Evolutionary conservation across 2,329 filamentous ascomycete species (phyloP), one percentile per base, ranked within the genome.

Genomic region (Davidsoniella virescens): DNA sequence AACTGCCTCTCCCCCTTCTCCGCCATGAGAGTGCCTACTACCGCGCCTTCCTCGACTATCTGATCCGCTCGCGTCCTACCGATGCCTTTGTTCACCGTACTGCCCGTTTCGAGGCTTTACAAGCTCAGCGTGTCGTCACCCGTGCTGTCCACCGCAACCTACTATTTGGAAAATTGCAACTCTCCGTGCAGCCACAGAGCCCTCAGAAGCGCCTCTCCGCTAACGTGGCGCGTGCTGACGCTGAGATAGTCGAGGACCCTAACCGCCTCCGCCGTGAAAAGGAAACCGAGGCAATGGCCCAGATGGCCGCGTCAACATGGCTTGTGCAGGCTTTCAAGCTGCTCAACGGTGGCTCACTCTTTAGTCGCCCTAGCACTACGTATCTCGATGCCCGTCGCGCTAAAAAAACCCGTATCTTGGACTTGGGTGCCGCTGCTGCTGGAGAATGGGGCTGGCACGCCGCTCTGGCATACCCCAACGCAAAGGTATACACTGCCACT

Each of bases 381-480:
- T 72, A 73, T 17, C 70, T 82, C 38, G 70, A 40, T 5, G 20
- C 25, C 5, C 41, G 42, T 2, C 51, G 47, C 25, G 47, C 25
- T 5, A 46, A 33, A 10, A 73, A 79, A 20, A 68, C 79, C 3
- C 72, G 83, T 33, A 82, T 95, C 52, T 75, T 96, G 23, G 90
- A 96, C 61, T 78, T 95, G 33, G 87, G 85, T 45, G 88, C 88
- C 42, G 81, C 90, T 61, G 73, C 82, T 0, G 78, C 84, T 12
- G 90, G 87, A 61, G 87, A 94, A 64, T 98, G 92, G 92, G 90
- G 85, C 18, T 98, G 92, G 92, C 81, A 92, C 61, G 84, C 87
- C 52, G 87, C 92, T 1, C 72, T 84, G 45, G 82, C 90, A 62
- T 92, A 88, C 64, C 86, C 85, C 16, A 82, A 86, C 62, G 76